A percentile compares a stretch with the other conserved stretches of the same genome.
Conservation (phyloP, 345 rosid genomes). For the Brassica rapa region DNA sequence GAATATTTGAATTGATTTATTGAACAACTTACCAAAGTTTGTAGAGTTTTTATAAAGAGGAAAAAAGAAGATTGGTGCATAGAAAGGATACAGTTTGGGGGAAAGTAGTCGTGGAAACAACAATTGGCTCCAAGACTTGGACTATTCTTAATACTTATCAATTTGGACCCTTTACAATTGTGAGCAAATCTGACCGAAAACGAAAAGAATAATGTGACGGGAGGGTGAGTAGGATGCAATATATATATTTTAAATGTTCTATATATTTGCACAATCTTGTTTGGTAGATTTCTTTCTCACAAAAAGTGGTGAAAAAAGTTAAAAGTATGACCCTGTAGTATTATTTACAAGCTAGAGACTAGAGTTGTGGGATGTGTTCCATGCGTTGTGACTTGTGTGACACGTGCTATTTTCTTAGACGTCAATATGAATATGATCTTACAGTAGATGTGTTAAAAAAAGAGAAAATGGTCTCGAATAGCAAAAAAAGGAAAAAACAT, state of each 20-base stretch:
- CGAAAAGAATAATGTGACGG: conserved; percentile 31
- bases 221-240: conserved; percentile 37
- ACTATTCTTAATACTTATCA: conserved; percentile 28
- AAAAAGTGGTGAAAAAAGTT: conserved; percentile 27
- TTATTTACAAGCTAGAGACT: conserved; percentile 1
- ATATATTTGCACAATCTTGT: conserved; percentile 18
- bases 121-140: conserved; percentile 34
- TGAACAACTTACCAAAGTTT: conserved; percentile 1
- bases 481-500: no score
- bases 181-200: conserved; percentile 24
- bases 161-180: conserved; percentile 19
- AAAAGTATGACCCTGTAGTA: conserved; percentile 20
- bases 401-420: background rate
- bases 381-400: background rate
- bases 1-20: conserved; percentile 11
- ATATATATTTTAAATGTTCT: background rate
- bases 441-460: background rate
- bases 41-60: conserved; percentile 14
- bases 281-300: conserved; percentile 35
- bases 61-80: conserved; percentile 12
- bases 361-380: conserved; percentile 15
- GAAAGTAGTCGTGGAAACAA: conserved; percentile 39
- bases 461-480: no score
- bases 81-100: conserved; percentile 12
- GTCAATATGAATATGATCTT: background rate